Conservation (phyloP, 257 asterid species). For the Leonotis leonurus region DNA sequence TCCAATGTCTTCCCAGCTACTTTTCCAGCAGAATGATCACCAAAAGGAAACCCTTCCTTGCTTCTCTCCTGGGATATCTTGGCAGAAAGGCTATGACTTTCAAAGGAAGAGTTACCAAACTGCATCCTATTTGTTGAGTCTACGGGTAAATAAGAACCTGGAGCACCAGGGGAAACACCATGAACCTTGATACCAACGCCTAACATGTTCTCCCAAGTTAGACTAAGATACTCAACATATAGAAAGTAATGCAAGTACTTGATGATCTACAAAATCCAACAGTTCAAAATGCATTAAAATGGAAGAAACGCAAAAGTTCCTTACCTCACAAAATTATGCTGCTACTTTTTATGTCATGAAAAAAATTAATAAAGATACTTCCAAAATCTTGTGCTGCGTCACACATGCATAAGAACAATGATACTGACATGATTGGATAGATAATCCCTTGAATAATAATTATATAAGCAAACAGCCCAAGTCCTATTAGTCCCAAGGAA, state of each 20-base stretch:
- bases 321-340: neutral
- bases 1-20: conserved; percentile 51
- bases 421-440: neutral
- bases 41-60: conserved; percentile 44
- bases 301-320: neutral
- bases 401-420: neutral
- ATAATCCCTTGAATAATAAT: conserved; percentile 4
- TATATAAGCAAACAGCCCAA: conserved; percentile 2
- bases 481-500: neutral
- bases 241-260: conserved; percentile 4
- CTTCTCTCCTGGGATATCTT: conserved; percentile 62
- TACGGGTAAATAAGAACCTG: conserved; percentile 49
- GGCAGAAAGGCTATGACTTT: conserved; percentile 53
- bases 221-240: conserved; percentile 10
- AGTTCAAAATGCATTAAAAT: neutral
- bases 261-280: neutral
- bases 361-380: neutral
- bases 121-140: conserved; percentile 62
- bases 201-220: conserved; percentile 25
- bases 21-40: conserved; percentile 51
- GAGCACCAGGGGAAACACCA: conserved; percentile 44
- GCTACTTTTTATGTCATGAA: neutral
- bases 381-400: neutral
- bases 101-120: conserved; percentile 63
- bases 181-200: conserved; percentile 57